Evolutionary conservation across 805 yeast genomes (phyloP), one percentile per base, ranked within the genome.

Genomic region (Metschnikowia anglica): DNA sequence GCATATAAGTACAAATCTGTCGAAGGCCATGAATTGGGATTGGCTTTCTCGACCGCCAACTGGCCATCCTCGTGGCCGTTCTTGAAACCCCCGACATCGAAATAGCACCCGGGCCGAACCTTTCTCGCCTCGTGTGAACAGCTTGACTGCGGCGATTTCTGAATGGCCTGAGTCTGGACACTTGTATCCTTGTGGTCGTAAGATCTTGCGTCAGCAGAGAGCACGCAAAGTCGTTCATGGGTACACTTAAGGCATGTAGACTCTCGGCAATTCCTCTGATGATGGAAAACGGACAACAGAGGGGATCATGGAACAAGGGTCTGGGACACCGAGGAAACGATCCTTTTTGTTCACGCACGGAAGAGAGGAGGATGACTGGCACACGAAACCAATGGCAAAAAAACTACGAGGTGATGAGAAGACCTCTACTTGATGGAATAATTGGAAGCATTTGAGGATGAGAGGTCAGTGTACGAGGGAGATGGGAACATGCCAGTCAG

Each of bases 21-120:
- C 8, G 56, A 57, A 35, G 74, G 73, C 8, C 76, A 73, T 46
- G 61, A 52, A 33, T 43, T 73, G 17, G 59, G 70, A 47, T 51
- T 72, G 10, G 70, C 73, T 0, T 58, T 73, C 33, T 70, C 76
- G 6, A 61, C 76, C 1, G 61, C 72, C 25, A 76, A 72, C 46
- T 73, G 77, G 77, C 76, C 77, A 9, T 73, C 69, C 41, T 61
- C 62, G 25, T 73, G 77, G 77, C 77, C 77, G 21, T 55, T 65
- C 0, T 62, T 73, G 4, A 72, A 67, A 49, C 32, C 43, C 12
- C 43, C 43, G 16, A 20, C 19, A 2, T 39, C 33, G 43, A 25
- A n/a, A n/a, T 39, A 32, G 16, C 19, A 32, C 13, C 16, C 43
- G 9, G 43, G 43, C 19, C 23, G 16, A 18, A 10, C 27, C 33